These are phyloP conservation scores for Rutidosis leptorrhynchoides DNA, from an alignment of 129 eudicot species.

Conservation along the genomic window DNA sequence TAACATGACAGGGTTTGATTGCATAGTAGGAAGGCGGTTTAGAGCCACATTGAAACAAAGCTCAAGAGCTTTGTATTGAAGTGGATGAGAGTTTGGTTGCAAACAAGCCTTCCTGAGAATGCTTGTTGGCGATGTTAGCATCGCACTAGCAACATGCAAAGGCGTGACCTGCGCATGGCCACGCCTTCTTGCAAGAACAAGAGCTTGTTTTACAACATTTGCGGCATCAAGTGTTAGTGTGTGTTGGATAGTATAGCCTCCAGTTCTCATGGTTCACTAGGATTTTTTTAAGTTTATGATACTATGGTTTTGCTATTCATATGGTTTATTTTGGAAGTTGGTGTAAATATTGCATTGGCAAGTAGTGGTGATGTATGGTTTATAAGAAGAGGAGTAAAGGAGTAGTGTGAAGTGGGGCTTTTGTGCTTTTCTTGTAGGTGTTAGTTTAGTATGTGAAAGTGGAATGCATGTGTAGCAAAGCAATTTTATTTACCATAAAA, in stretches of 20 bases:
- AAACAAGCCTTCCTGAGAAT: conserved; percentile 65
- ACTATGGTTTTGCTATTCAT: conserved; percentile 34
- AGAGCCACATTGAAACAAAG: conserved; percentile 89
- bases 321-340: conserved; percentile 23
- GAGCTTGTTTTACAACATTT: conserved; percentile 64
- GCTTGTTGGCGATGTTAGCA: conserved; percentile 62
- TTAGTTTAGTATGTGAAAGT: conserved; percentile 70
- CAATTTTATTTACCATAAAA: conserved; percentile 43
- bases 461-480: conserved; percentile 84
- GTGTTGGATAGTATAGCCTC: conserved; percentile 70
- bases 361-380: conserved; percentile 30
- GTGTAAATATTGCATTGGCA: conserved; percentile 33
- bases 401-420: too few relatives aligned
- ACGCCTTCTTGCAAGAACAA: conserved; percentile 61
- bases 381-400: conserved; percentile 29
- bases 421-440: conserved; percentile 76
- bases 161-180: conserved; percentile 93
- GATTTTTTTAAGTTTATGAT: conserved; percentile 5
- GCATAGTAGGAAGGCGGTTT: conserved; percentile 71
- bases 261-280: conserved; percentile 52
- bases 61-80: conserved; percentile 86
- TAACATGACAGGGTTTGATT: conserved; percentile 52
- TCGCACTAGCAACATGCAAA: conserved; percentile 77
- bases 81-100: conserved; percentile 76
- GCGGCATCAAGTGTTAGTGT: conserved; percentile 74